phyloP scores from a whole-genome alignment of 1,139 yeast genomes.

The Yamadazyma buinensis region DNA sequence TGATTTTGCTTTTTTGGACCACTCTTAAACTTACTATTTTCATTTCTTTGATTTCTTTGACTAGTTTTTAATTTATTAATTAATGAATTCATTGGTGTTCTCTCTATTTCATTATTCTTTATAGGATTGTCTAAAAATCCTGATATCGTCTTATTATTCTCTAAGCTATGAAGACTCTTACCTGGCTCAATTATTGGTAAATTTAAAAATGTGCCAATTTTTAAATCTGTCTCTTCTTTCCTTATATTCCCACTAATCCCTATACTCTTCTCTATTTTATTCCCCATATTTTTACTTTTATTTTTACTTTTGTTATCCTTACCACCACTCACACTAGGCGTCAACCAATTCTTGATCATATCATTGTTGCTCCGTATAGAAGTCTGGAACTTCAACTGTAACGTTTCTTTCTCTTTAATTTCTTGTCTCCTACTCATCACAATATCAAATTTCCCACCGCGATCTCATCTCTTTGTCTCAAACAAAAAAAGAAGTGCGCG shows the following conservation, averaged over 20 bases:
- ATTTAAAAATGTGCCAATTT: conserved; percentile 24
- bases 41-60: conserved; percentile 14
- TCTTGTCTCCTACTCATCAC: conserved; percentile 36
- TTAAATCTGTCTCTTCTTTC: neutral
- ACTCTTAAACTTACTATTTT: neutral
- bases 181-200: conserved; percentile 49
- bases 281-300: neutral
- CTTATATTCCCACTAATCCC: too few species aligned
- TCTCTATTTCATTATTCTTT: conserved; percentile 16
- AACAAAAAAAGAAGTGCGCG: too few species aligned
- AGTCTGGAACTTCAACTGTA: conserved; percentile 47
- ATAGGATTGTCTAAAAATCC: too few species aligned
- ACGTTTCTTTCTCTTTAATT: conserved; percentile 44
- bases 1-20: too few species aligned
- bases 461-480: too few species aligned
- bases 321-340: neutral
- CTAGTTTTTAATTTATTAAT: conserved; percentile 41
- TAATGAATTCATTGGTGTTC: conserved; percentile 39
- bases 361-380: conserved; percentile 35
- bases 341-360: conserved; percentile 43
- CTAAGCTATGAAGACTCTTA: conserved; percentile 16
- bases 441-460: too few species aligned
- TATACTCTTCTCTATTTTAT: neutral
- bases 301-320: neutral
- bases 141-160: conserved; percentile 1